Evolutionary conservation across 2,329 filamentous ascomycete species (phyloP).

Genomic region (Blastomyces emzantsi): DNA sequence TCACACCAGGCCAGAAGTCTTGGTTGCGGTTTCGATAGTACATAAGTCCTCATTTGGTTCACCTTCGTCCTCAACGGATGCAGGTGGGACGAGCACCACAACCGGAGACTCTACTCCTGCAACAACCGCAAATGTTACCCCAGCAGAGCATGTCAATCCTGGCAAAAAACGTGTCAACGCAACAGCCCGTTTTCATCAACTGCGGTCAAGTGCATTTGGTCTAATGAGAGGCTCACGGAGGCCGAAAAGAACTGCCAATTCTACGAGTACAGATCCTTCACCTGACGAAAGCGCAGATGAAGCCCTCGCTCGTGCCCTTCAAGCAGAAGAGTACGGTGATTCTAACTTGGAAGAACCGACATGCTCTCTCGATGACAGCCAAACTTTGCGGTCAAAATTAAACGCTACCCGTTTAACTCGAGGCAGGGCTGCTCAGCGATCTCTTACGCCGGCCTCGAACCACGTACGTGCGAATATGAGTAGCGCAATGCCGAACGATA

Average conservation of each 20-base stretch:
- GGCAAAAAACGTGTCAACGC: constrained; percentile 32
- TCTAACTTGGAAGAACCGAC: constrained; percentile 31
- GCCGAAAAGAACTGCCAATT: constrained; percentile 39
- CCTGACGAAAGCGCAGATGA: constrained; percentile 37
- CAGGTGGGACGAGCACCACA: constrained; percentile 34
- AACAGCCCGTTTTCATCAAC: constrained; percentile 38
- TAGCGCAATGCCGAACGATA: not conserved
- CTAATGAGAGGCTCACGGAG: constrained; percentile 30
- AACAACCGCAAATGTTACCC: constrained; percentile 51
- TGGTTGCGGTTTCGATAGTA: constrained; percentile 27
- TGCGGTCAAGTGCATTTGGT: constrained; percentile 44
- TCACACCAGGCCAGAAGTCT: constrained; percentile 9
- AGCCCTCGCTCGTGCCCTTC: constrained; percentile 48
- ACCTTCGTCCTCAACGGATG: constrained; percentile 34
- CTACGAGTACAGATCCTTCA: constrained; percentile 33
- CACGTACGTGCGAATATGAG: not conserved
- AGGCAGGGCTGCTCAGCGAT: not conserved
- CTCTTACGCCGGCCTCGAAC: not conserved
- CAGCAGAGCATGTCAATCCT: constrained; percentile 31
- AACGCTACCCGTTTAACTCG: not conserved
- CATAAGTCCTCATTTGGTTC: constrained; percentile 20
- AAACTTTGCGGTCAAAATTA: not conserved
- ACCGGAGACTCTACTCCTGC: constrained; percentile 52
- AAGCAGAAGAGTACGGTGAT: constrained; percentile 45
- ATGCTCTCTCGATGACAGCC: constrained; percentile 13